phyloP scores from a whole-genome alignment of 169 alveolate species.

The Sarcocystis neurona region DNA sequence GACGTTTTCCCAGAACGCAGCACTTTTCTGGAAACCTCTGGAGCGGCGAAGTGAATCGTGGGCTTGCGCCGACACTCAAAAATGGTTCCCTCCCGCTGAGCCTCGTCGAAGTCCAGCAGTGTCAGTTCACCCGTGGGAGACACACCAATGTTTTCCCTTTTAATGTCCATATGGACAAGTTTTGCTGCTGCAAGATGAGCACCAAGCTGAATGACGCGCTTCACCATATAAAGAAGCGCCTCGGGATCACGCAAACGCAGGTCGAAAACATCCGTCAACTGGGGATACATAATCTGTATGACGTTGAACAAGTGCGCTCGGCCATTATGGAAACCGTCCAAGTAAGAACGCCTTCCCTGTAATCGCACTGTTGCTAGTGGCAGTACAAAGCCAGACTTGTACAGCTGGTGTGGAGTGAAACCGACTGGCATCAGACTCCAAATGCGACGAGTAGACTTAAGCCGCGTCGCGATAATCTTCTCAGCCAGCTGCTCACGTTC shows the following conservation, averaged over 20 bases:
- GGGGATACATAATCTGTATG: not conserved
- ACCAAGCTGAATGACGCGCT: slow-evolving; percentile 5
- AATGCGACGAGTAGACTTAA: too few species aligned
- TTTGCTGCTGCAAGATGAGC: not conserved
- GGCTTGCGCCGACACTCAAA: not conserved
- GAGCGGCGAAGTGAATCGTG: not conserved
- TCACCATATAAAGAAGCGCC: not conserved
- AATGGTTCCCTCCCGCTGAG: not conserved
- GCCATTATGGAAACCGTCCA: not conserved
- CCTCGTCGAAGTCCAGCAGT: slow-evolving; percentile 6
- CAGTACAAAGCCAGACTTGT: not conserved
- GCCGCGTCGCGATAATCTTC: too few species aligned
- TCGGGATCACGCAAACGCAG: not conserved
- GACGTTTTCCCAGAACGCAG: too few species aligned
- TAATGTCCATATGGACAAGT: slow-evolving; percentile 8
- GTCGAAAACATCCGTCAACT: not conserved
- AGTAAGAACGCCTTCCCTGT: not conserved
- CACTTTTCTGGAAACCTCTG: too few species aligned
- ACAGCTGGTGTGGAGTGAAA: not conserved
- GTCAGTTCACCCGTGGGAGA: not conserved
- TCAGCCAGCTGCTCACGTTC: too few species aligned
- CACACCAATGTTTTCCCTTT: not conserved
- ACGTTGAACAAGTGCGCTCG: not conserved
- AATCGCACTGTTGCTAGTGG: not conserved
- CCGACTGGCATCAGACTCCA: too few species aligned